Evolutionary conservation across 768 basidiomycete genomes (phyloP).

Genomic region (Phlebiopsis gigantea): DNA sequence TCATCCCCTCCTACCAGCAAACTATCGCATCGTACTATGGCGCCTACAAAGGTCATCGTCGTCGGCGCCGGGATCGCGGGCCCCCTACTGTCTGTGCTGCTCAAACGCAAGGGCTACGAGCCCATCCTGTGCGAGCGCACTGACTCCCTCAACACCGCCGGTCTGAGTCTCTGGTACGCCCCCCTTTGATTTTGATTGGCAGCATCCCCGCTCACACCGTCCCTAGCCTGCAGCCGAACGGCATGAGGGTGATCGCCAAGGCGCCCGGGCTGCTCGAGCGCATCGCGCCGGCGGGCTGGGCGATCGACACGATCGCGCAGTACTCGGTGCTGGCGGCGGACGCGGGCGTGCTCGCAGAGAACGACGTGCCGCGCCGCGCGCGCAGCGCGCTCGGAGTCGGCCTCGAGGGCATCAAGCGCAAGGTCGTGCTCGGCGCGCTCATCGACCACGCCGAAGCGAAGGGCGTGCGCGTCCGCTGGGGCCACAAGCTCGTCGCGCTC

Average conservation of each 20-base stretch:
- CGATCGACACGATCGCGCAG: conserved; percentile 4
- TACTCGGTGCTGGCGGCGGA: conserved; percentile 13
- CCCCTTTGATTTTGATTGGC: neutral
- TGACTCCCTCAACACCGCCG: conserved; percentile 17
- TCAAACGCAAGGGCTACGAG: conserved; percentile 33
- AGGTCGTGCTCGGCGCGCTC: conserved; percentile 28
- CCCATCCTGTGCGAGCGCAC: conserved; percentile 33
- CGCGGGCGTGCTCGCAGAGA: conserved; percentile 4
- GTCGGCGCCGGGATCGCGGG: conserved; percentile 36
- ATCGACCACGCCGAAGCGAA: conserved; percentile 25
- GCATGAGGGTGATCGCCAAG: conserved; percentile 6
- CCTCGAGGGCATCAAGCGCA: conserved; percentile 20
- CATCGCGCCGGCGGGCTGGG: neutral
- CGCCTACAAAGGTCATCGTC: conserved; percentile 30
- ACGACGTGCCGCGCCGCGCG: neutral
- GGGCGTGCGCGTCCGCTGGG: conserved; percentile 32
- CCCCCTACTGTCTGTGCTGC: conserved; percentile 32
- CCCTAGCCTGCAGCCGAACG: conserved; percentile 10
- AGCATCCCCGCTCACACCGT: neutral
- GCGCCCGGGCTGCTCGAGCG: conserved; percentile 9
- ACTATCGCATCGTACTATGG: too few species aligned
- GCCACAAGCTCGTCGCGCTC: conserved; percentile 27
- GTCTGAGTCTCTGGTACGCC: conserved; percentile 30
- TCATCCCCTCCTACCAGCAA: too few species aligned
- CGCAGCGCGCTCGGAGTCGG: neutral